Evolutionary conservation across 768 basidiomycete genomes (phyloP).

Genomic region (Amanita rubescens): DNA sequence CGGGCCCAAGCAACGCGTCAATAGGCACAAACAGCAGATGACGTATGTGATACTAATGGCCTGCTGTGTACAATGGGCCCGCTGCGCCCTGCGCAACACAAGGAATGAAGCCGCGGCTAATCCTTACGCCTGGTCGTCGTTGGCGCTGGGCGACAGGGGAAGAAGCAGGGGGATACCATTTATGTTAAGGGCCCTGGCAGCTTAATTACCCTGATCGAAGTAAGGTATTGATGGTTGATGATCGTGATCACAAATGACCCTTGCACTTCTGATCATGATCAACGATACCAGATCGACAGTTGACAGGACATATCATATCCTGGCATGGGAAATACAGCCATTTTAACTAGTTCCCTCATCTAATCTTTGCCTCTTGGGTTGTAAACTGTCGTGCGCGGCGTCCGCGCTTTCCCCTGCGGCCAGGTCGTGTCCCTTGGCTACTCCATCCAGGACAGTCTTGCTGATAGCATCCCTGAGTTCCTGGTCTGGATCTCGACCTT

Average conservation of each 20-base stretch:
- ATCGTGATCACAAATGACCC: conserved; percentile 18
- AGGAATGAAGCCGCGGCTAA: background rate
- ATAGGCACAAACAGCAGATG: conserved; percentile 4
- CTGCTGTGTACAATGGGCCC: background rate
- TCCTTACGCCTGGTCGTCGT: background rate
- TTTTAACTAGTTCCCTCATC: conserved; percentile 17
- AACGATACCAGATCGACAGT: conserved; percentile 18
- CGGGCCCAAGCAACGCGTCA: conserved; percentile 22
- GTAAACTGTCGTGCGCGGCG: conserved; percentile 21
- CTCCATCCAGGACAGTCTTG: conserved; percentile 58
- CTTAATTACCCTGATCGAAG: conserved; percentile 10
- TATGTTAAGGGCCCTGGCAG: background rate
- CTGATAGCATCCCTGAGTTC: conserved; percentile 58
- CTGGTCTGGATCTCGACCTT: conserved; percentile 61
- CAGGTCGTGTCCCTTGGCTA: conserved; percentile 54
- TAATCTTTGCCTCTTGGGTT: conserved; percentile 27
- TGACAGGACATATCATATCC: conserved; percentile 10
- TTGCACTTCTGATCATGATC: conserved; percentile 22
- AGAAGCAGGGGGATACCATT: background rate
- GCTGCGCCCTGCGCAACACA: background rate
- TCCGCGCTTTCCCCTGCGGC: conserved; percentile 17
- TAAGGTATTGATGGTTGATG: conserved; percentile 8
- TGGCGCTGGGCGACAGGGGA: background rate
- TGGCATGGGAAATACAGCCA: conserved; percentile 8
- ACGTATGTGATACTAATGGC: background rate